These are phyloP conservation scores for Rhodotorula babjevae DNA, from an alignment of 768 basidiomycete species.

Conservation along the genomic window DNA sequence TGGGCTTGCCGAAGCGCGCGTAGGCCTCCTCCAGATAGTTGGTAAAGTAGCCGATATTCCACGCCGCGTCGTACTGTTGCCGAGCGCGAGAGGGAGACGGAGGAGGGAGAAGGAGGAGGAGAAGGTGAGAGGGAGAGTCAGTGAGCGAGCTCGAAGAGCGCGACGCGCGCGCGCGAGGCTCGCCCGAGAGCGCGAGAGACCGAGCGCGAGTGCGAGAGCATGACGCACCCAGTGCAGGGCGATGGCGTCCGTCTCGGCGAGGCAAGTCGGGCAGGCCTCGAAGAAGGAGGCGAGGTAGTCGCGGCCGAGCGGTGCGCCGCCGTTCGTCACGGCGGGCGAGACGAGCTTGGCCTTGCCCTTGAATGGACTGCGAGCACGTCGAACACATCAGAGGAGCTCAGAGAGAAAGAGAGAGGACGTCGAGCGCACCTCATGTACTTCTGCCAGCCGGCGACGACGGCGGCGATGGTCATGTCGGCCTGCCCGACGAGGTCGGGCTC, in stretches of 20 bases:
- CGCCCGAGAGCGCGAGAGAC: no score
- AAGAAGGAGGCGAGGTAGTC: conserved; percentile 17
- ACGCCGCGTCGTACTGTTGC: conserved; percentile 19
- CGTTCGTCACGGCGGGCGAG: conserved; percentile 36
- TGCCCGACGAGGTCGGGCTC: conserved; percentile 32
- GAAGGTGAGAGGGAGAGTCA: no score
- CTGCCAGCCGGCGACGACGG: conserved; percentile 20
- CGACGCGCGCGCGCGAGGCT: no score
- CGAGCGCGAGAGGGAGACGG: neutral
- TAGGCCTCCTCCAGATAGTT: conserved; percentile 13
- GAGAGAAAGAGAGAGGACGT: no score
- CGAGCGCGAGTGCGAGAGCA: neutral
- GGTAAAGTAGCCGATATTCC: neutral
- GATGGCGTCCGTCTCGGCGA: conserved; percentile 10
- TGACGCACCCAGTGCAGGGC: conserved; percentile 7
- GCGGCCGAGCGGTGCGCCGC: conserved; percentile 10
- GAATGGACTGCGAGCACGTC: conserved; percentile 6
- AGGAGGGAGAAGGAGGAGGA: no score
- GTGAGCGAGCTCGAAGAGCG: no score
- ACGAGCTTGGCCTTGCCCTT: conserved; percentile 25
- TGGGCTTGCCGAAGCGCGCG: neutral
- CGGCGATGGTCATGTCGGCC: conserved; percentile 22
- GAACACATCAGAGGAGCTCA: no score
- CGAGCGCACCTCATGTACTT: conserved; percentile 17
- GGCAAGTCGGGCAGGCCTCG: conserved; percentile 16